Conservation (phyloP, 2,329 filamentous ascomycete genomes). For the Aspergillus pseudonomiae region DNA sequence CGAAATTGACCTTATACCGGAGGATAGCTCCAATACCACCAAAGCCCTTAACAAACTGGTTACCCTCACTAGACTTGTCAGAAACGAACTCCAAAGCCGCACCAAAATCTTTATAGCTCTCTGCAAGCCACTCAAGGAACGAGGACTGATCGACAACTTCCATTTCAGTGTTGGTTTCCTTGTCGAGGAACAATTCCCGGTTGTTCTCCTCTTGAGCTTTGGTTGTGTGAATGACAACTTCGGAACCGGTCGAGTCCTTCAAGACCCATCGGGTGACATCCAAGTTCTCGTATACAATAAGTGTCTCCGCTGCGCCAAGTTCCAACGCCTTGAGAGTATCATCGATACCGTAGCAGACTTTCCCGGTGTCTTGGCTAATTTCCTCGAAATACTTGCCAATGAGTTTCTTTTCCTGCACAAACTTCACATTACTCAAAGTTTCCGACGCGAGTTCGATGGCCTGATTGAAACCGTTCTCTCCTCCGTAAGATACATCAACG, state of each 20-base stretch:
- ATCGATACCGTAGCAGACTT: conserved; percentile 96
- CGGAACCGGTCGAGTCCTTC: conserved; percentile 73
- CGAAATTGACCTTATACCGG: conserved; percentile 99
- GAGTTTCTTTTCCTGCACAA: conserved; percentile 99
- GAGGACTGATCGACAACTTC: conserved; percentile 83
- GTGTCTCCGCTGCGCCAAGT: conserved; percentile 86
- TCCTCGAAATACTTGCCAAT: conserved; percentile 99
- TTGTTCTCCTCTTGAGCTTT: conserved; percentile 76
- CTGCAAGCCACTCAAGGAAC: conserved; percentile 99
- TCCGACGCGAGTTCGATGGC: conserved; percentile 94
- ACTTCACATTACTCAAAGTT: conserved; percentile 98
- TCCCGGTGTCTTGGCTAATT: conserved; percentile 95
- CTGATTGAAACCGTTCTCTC: conserved; percentile 99
- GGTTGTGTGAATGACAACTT: conserved; percentile 81
- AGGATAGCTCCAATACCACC: conserved; percentile 97
- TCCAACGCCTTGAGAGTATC: conserved; percentile 97
- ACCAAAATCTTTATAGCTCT: conserved; percentile 98
- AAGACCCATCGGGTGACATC: conserved; percentile 91
- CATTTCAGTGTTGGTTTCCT: conserved; percentile 95
- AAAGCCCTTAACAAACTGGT: conserved; percentile 99
- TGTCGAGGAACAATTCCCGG: conserved; percentile 89
- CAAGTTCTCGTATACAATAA: conserved; percentile 97
- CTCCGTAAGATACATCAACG: conserved; percentile 97
- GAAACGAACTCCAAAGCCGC: conserved; percentile 96
- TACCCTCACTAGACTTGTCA: conserved; percentile 94